These are phyloP conservation scores for Leptographium galeiforme DNA, from an alignment of 2,329 filamentous ascomycete genomes.

Conservation along the genomic window DNA sequence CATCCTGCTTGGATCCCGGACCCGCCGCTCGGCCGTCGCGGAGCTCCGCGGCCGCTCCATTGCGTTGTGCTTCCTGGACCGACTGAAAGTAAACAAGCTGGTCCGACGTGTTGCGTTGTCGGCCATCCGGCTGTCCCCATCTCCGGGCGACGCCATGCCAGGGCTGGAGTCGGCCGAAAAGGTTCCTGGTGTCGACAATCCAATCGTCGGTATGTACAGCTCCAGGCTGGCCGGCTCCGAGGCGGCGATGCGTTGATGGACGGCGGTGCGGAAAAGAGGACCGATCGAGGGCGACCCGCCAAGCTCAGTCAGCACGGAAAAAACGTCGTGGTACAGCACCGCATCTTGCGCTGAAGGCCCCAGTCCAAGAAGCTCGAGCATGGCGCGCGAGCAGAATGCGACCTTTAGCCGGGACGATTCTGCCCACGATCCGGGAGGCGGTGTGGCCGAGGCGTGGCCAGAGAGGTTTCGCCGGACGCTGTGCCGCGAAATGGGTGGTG, in stretches of 20 bases:
- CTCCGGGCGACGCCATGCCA: constrained; percentile 5
- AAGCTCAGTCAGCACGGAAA: constrained; percentile 38
- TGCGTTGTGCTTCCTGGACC: background rate
- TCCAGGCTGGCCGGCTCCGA: constrained; percentile 12
- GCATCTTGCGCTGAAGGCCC: constrained; percentile 19
- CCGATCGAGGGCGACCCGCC: constrained; percentile 28
- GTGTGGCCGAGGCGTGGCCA: background rate
- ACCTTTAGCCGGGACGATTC: constrained; percentile 23
- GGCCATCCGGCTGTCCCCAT: too few species aligned
- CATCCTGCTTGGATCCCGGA: background rate
- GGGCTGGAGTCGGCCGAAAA: constrained; percentile 6
- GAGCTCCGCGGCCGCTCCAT: background rate
- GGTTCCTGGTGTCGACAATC: background rate
- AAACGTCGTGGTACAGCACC: constrained; percentile 35
- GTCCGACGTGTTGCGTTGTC: constrained; percentile 1
- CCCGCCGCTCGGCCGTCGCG: background rate
- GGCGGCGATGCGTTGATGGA: constrained; percentile 23
- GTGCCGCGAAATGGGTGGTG: constrained; percentile 2
- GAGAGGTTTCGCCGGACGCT: constrained; percentile 7
- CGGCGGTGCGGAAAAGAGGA: constrained; percentile 28
- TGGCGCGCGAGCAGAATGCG: constrained; percentile 22
- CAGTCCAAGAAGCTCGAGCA: constrained; percentile 33
- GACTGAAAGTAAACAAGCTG: constrained; percentile 1
- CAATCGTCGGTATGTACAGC: constrained; percentile 7
- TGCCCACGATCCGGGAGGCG: constrained; percentile 1